A percentile compares a stretch with the other conserved stretches of the same genome.
Evolutionary conservation across 176 grass and related monocot species (phyloP).

Genomic region (Avena insularis): DNA sequence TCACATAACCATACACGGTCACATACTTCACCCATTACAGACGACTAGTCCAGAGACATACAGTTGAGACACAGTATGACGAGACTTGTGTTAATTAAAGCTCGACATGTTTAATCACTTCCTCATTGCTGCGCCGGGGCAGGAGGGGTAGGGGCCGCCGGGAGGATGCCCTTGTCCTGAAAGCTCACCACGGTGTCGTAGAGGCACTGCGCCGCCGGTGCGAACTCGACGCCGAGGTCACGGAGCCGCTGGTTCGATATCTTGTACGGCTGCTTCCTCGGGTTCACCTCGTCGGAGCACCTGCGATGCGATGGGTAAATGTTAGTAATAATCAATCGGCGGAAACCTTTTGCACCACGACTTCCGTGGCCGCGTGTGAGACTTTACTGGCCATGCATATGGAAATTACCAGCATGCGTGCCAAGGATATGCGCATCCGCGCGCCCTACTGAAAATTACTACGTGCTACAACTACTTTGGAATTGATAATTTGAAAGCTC

Average conservation of each 20-base stretch:
- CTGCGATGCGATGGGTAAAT: constrained; percentile 5
- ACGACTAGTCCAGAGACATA: too few species aligned
- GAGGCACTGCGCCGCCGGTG: constrained; percentile 50
- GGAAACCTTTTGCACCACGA: neutral
- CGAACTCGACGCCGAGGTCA: constrained; percentile 51
- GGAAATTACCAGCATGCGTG: neutral
- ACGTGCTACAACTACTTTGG: neutral
- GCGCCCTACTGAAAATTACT: neutral
- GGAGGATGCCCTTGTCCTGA: constrained; percentile 61
- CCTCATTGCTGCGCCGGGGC: neutral
- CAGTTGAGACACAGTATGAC: too few species aligned
- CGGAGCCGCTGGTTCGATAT: constrained; percentile 55
- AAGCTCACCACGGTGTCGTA: constrained; percentile 63
- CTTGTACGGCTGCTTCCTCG: constrained; percentile 60
- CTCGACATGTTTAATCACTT: neutral
- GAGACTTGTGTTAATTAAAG: too few species aligned
- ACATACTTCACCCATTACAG: too few species aligned
- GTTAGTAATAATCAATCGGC: neutral
- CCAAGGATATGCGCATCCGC: neutral
- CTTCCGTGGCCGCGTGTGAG: too few species aligned
- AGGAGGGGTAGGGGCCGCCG: neutral
- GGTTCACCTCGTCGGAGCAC: constrained; percentile 66
- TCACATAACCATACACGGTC: too few species aligned
- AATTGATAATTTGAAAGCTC: neutral
- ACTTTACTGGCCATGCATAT: neutral